These are phyloP conservation scores for Parasitella parasitica DNA, from an alignment of 371 early-diverging fungal species.

Conservation along the genomic window DNA sequence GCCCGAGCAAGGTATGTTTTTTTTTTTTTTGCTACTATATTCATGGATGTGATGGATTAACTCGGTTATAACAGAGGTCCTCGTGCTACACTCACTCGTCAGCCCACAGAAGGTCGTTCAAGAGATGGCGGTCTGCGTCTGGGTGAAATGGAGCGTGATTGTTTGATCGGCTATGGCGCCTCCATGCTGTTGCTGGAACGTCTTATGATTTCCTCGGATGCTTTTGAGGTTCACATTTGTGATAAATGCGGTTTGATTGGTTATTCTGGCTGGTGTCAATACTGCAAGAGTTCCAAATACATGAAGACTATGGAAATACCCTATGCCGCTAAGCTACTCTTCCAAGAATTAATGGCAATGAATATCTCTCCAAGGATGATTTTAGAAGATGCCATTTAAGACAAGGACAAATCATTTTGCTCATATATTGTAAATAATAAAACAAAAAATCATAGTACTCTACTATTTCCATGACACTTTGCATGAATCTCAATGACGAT, in stretches of 20 bases:
- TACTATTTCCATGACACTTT: background rate
- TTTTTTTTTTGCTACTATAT: background rate
- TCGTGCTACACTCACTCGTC: conserved; percentile 92
- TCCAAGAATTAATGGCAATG: conserved; percentile 98
- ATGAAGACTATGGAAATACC: conserved; percentile 95
- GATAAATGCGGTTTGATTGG: conserved; percentile 93
- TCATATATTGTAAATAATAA: conserved; percentile 9
- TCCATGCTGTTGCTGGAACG: conserved; percentile 93
- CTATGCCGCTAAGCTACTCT: conserved; percentile 94
- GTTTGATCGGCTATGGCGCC: conserved; percentile 98
- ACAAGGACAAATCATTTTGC: too few species aligned
- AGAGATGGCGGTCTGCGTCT: conserved; percentile 97
- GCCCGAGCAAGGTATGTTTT: conserved; percentile 82
- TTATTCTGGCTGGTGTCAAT: conserved; percentile 94
- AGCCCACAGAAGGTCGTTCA: conserved; percentile 99
- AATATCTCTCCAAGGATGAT: conserved; percentile 87
- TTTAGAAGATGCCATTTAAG: conserved; percentile 48
- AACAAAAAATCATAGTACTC: background rate
- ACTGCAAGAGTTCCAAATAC: conserved; percentile 85
- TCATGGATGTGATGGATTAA: background rate
- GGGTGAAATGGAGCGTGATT: conserved; percentile 99
- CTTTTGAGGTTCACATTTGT: conserved; percentile 93
- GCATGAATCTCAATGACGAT: background rate
- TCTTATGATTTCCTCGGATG: conserved; percentile 94
- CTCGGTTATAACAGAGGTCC: conserved; percentile 72